Evolutionary conservation across 495 filamentous ascomycete species (phyloP), one percentile per base, ranked within the genome.

Genomic region (Penicillium cinerascens): DNA sequence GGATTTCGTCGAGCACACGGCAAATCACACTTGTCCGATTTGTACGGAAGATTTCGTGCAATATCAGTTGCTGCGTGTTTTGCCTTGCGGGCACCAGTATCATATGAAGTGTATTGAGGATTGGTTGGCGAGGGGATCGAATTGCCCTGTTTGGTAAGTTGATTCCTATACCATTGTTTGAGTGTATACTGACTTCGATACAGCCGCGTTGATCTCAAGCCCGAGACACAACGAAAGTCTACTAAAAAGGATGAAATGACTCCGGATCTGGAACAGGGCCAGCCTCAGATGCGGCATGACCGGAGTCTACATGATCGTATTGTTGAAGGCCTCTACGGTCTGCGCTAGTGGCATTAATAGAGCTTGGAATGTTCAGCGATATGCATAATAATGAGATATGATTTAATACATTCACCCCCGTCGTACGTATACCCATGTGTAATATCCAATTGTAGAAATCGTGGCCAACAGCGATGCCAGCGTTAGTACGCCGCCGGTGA

Each of bases 401-500:
- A 33, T 2, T 33, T 33, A 33, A 11, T 33, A 33, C 26, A 29
- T 11, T 33, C 29, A 33, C 10, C 11, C 29, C 9, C 29, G 29
- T 44, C 59, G 59, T 43, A 65, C 56, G 42, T 51, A 56, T 10
- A 26, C 18, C 50, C 61, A 65, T 10, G 57, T 56, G 60, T 65
- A 70, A 45, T 67, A 67, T 6, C 68, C 68, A 52, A 68, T 25
- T 5, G 61, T 64, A 41, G 54, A 57, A 5, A 66, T 51, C 2
- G 55, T 59, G 10, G 60, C 61, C 5, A 68, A 39, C 15, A 69
- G 22, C 1, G 65, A 68, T 42, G 50, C 53, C 16, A 70, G 42
- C 1, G 59, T 65, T 18, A 71, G 55, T 22, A 64, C 37, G 6
- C 62, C 65, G 0, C 74, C 76, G 6, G 70, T 68, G 23, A 78